Percentiles rank a stretch among this genome's conserved stretches.
Evolutionary conservation across 768 basidiomycete species (phyloP).

Genomic region (Collybiopsis luxurians): DNA sequence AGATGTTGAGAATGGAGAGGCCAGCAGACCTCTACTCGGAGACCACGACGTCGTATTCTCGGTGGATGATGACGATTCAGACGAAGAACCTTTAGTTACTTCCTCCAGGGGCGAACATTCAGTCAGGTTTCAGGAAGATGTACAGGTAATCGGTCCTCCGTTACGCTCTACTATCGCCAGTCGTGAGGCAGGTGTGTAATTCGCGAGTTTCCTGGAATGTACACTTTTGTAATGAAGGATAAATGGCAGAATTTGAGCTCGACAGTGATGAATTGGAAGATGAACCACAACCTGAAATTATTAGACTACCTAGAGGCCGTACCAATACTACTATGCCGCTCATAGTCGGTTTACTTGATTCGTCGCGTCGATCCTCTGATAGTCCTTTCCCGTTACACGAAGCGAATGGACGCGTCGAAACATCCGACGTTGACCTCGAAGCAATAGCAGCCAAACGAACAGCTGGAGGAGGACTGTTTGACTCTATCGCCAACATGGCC

Average conservation of each 20-base stretch:
- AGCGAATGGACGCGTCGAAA: constrained; percentile 27
- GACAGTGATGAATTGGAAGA: constrained; percentile 83
- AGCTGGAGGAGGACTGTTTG: constrained; percentile 71
- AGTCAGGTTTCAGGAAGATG: constrained; percentile 68
- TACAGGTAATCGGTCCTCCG: constrained; percentile 65
- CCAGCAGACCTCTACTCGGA: constrained; percentile 57
- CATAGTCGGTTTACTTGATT: constrained; percentile 75
- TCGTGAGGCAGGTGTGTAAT: constrained; percentile 75
- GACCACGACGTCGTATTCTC: constrained; percentile 47
- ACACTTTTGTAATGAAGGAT: constrained; percentile 8
- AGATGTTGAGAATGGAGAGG: constrained; percentile 30
- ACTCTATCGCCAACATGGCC: constrained; percentile 91
- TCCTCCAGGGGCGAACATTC: constrained; percentile 37
- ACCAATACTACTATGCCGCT: constrained; percentile 65
- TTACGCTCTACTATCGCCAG: constrained; percentile 72
- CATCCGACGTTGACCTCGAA: constrained; percentile 57
- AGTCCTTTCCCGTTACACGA: constrained; percentile 46
- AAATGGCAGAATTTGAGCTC: constrained; percentile 69
- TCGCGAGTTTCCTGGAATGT: constrained; percentile 13
- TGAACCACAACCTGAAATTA: constrained; percentile 19
- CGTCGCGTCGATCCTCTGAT: constrained; percentile 59
- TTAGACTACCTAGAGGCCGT: constrained; percentile 29
- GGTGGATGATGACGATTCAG: constrained; percentile 52
- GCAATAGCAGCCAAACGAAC: constrained; percentile 64
- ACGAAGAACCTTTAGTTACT: constrained; percentile 32